Evolutionary conservation across 139 green algal genomes (phyloP).

Genomic region (Picochlorum sp.): DNA sequence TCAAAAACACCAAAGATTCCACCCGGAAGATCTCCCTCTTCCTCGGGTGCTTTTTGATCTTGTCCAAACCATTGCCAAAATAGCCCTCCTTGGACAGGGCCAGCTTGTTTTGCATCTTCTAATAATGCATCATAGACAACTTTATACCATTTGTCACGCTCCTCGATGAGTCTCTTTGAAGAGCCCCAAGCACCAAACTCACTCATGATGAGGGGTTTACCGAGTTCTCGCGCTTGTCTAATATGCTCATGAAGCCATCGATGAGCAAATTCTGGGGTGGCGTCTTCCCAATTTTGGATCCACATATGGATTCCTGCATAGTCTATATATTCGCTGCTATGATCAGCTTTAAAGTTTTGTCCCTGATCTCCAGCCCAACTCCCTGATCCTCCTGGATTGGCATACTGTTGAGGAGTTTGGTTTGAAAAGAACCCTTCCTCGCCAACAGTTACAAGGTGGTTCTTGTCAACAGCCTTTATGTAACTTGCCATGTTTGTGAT

Average conservation of each 20-base stretch:
- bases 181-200: constrained; percentile 33
- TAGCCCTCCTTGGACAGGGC: constrained; percentile 30
- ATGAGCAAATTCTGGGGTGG: constrained; percentile 15
- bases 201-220: constrained; percentile 37
- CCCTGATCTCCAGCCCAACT: constrained; percentile 30
- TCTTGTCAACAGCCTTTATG: constrained; percentile 38
- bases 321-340: constrained; percentile 28
- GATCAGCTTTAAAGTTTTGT: constrained; percentile 36
- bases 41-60: constrained; percentile 34
- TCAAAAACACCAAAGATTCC: constrained; percentile 32
- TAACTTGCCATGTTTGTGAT: constrained; percentile 41
- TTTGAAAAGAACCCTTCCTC: constrained; percentile 42
- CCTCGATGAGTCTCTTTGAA: neutral
- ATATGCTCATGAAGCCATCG: constrained; percentile 32
- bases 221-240: constrained; percentile 5
- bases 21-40: constrained; percentile 22
- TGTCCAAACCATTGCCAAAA: constrained; percentile 55
- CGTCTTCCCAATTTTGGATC: constrained; percentile 31
- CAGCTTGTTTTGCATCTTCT: constrained; percentile 14
- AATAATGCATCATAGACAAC: constrained; percentile 10
- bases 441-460: constrained; percentile 39
- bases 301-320: constrained; percentile 26
- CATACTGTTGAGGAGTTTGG: constrained; percentile 2
- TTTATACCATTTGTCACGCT: constrained; percentile 10
- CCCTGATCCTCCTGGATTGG: constrained; percentile 15